These are phyloP conservation scores for Thermoascus crustaceus DNA, from an alignment of 2,329 filamentous ascomycete genomes.

Conservation along the genomic window DNA sequence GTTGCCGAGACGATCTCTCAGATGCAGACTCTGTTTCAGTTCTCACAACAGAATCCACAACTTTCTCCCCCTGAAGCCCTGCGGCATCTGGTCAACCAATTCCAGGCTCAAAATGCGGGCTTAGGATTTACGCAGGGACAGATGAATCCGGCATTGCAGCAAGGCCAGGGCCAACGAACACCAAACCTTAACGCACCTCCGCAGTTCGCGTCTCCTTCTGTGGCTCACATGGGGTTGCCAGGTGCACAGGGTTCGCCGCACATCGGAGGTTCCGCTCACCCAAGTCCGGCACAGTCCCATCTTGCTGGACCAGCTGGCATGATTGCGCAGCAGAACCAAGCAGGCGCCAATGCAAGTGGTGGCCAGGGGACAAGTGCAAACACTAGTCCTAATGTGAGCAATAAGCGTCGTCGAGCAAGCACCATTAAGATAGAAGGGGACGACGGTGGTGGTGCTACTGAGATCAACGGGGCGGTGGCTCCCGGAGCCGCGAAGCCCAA, in stretches of 20 bases:
- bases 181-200: conserved; percentile 40
- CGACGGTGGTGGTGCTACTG: conserved; percentile 34
- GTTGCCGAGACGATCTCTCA: conserved; percentile 57
- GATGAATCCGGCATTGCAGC: conserved; percentile 31
- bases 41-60: conserved; percentile 45
- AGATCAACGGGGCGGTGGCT: conserved; percentile 41
- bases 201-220: conserved; percentile 52
- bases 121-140: conserved; percentile 19
- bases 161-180: conserved; percentile 30
- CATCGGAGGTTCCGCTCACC: conserved; percentile 43
- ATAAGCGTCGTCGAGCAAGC: conserved; percentile 52
- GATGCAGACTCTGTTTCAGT: conserved; percentile 55
- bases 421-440: conserved; percentile 53
- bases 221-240: conserved; percentile 46
- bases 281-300: conserved; percentile 39
- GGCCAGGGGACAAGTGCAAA: conserved; percentile 48
- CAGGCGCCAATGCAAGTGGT: conserved; percentile 46
- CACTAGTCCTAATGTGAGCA: conserved; percentile 53
- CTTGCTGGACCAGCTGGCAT: conserved; percentile 43
- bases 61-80: conserved; percentile 50
- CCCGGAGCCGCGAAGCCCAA: conserved; percentile 35
- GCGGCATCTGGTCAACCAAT: conserved; percentile 42
- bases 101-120: conserved; percentile 31
- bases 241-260: conserved; percentile 42
- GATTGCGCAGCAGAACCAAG: conserved; percentile 50